These are phyloP conservation scores for Leishmania tropica DNA, from an alignment of 208 protist genomes.

Conservation along the genomic window DNA sequence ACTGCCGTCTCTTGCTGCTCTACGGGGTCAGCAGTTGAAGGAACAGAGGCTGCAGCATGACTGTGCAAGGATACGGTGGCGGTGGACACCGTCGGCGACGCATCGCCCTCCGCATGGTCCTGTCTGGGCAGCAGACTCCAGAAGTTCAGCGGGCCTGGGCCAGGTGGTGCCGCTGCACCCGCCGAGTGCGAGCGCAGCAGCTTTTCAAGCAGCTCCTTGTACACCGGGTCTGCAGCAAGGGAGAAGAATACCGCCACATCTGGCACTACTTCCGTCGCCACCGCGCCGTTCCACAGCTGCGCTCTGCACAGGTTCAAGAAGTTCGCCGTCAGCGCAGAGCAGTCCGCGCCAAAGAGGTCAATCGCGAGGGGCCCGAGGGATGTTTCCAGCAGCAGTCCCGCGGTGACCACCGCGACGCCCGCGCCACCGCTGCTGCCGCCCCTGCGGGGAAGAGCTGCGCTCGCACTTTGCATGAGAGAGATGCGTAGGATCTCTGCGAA, in stretches of 20 bases:
- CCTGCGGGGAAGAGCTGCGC: background rate
- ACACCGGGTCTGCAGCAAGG: slow-evolving; percentile 32
- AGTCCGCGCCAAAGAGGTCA: slow-evolving; percentile 74
- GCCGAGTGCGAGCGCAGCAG: background rate
- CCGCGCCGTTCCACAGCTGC: slow-evolving; percentile 68
- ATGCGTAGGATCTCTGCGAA: background rate
- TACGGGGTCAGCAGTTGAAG: slow-evolving; percentile 1
- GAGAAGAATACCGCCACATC: slow-evolving; percentile 73
- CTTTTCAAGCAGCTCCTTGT: slow-evolving; percentile 3
- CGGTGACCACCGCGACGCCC: slow-evolving; percentile 17
- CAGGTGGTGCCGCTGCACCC: background rate
- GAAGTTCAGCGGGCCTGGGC: slow-evolving; percentile 2
- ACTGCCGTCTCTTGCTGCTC: slow-evolving; percentile 14
- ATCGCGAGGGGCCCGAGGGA: slow-evolving; percentile 62
- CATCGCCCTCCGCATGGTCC: background rate
- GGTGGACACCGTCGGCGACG: background rate
- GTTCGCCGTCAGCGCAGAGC: slow-evolving; percentile 54
- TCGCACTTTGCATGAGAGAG: background rate
- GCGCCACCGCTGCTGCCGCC: background rate
- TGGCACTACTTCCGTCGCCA: slow-evolving; percentile 64
- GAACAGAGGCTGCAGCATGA: background rate
- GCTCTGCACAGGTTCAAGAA: slow-evolving; percentile 71
- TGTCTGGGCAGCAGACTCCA: slow-evolving; percentile 14
- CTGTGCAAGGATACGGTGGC: background rate
- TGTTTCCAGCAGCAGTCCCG: slow-evolving; percentile 65